Conservation (phyloP, 768 basidiomycete species). For the Coprinellus micaceus region DNA sequence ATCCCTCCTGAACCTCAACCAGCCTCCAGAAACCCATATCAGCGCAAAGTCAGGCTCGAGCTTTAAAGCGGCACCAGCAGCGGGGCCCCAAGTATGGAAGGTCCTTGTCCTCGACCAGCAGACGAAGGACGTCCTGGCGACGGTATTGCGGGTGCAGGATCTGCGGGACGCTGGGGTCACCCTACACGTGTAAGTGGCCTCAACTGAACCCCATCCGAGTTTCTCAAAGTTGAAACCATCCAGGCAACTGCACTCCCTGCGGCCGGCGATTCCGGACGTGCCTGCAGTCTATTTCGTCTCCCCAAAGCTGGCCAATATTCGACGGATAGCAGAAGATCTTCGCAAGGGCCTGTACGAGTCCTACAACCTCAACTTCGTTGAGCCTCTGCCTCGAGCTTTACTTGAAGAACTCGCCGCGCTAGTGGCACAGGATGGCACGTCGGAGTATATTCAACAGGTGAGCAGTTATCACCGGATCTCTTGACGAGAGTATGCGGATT, state of each 20-base stretch:
- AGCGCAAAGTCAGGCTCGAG: slow-evolving; percentile 37
- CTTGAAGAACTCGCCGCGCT: slow-evolving; percentile 91
- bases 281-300: slow-evolving; percentile 97
- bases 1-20: slow-evolving; percentile 82
- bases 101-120: slow-evolving; percentile 91
- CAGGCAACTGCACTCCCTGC: slow-evolving; percentile 86
- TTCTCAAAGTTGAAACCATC: slow-evolving; percentile 2
- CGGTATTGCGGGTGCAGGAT: slow-evolving; percentile 93
- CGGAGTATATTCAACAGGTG: slow-evolving; percentile 78
- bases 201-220: background rate
- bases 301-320: slow-evolving; percentile 81
- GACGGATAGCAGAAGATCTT: slow-evolving; percentile 90
- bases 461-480: slow-evolving; percentile 15
- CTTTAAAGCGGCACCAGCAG: slow-evolving; percentile 48
- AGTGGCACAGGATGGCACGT: slow-evolving; percentile 80
- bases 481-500: background rate
- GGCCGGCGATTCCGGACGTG: slow-evolving; percentile 90
- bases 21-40: slow-evolving; percentile 43
- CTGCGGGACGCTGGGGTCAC: slow-evolving; percentile 96
- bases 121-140: slow-evolving; percentile 95
- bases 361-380: slow-evolving; percentile 93
- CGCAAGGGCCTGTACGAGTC: slow-evolving; percentile 87
- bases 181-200: slow-evolving; percentile 81
- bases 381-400: slow-evolving; percentile 81
- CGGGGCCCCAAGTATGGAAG: slow-evolving; percentile 90